phyloP scores from a whole-genome alignment of 2,329 filamentous ascomycete genomes.

The Canariomyces notabilis region DNA sequence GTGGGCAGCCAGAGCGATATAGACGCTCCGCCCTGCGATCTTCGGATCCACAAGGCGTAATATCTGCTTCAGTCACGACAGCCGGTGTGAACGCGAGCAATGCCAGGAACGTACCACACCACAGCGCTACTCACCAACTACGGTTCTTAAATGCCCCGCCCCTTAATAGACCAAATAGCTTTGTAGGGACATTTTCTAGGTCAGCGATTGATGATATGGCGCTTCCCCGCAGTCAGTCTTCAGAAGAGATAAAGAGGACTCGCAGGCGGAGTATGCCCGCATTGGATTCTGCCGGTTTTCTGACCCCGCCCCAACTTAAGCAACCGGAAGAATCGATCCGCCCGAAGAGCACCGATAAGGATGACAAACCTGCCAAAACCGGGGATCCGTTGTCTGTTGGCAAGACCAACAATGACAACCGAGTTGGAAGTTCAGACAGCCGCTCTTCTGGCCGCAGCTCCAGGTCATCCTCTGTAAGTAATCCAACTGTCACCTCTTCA shows the following conservation, averaged over 20 bases:
- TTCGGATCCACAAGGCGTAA: slow-evolving; percentile 40
- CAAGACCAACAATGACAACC: slow-evolving; percentile 32
- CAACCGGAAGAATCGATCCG: slow-evolving; percentile 33
- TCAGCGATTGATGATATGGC: slow-evolving; percentile 63
- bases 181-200: slow-evolving; percentile 45
- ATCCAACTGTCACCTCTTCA: slow-evolving; percentile 14
- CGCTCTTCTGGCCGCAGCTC: slow-evolving; percentile 51
- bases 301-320: slow-evolving; percentile 35
- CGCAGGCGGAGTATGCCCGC: slow-evolving; percentile 78
- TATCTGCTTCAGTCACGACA: slow-evolving; percentile 38
- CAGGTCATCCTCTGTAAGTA: slow-evolving; percentile 59
- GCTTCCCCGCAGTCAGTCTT: slow-evolving; percentile 49
- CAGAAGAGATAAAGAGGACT: slow-evolving; percentile 70
- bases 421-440: slow-evolving; percentile 62
- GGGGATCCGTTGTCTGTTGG: slow-evolving; percentile 33
- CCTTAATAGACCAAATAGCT: slow-evolving; percentile 47
- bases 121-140: slow-evolving; percentile 28
- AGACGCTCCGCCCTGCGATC: slow-evolving; percentile 59
- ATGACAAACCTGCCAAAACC: slow-evolving; percentile 35
- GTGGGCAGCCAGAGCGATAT: slow-evolving; percentile 78
- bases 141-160: slow-evolving; percentile 33
- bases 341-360: slow-evolving; percentile 34
- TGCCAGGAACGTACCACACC: slow-evolving; percentile 35
- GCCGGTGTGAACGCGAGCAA: slow-evolving; percentile 52
- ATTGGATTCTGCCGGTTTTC: slow-evolving; percentile 44